phyloP scores from a whole-genome alignment of 345 rosid species.

The Streptanthus diversifolius region DNA sequence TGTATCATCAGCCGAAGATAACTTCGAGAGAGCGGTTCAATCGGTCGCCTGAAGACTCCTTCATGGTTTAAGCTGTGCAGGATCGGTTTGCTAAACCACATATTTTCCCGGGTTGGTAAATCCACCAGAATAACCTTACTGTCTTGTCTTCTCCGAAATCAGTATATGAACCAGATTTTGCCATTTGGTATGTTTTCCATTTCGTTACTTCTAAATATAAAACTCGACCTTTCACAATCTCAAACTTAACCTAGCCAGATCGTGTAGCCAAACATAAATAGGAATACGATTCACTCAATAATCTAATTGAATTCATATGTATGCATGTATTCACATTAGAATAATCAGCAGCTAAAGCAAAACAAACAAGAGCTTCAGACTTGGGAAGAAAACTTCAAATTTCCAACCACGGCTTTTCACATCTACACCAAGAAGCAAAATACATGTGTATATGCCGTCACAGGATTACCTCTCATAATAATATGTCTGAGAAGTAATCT shows the following conservation, averaged over 20 bases:
- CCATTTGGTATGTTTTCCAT: neutral
- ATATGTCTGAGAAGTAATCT: neutral
- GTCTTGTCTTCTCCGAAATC: neutral
- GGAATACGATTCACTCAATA: neutral
- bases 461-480: neutral
- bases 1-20: conserved; percentile 61
- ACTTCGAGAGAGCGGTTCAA: conserved; percentile 81
- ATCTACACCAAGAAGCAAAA: no score
- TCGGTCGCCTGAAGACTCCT: conserved; percentile 52
- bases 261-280: neutral
- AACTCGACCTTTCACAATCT: neutral
- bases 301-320: neutral
- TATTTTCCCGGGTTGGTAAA: neutral
- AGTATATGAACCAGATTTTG: neutral
- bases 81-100: neutral
- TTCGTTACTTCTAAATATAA: neutral
- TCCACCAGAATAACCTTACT: neutral
- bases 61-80: neutral
- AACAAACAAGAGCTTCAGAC: neutral
- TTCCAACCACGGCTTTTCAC: no score
- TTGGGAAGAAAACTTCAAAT: no score
- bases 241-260: neutral
- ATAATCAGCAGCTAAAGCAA: neutral
- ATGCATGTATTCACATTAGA: neutral
- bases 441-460: neutral